Base-by-base conservation (phyloP, 2,329 filamentous ascomycete species). In the Diplodia corticola region DNA sequence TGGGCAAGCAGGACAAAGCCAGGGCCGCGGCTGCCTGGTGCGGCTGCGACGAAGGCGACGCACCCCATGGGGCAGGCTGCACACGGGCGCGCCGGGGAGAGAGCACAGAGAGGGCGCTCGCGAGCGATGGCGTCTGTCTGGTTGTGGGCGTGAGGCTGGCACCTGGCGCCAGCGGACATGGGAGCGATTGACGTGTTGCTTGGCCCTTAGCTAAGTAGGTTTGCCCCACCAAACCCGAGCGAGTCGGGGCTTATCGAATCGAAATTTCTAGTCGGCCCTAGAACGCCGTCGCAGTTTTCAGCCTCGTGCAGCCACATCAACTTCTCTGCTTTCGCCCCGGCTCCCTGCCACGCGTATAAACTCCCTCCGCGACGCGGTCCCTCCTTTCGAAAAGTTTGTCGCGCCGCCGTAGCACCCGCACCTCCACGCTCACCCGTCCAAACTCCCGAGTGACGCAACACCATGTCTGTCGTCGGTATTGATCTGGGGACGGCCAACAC, bases 401-500 rank as follows among this genome's bases (percentile, higher is more conserved):
- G 60, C 60, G 46, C 33, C 60, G 28, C 30, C 35, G 20, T 12
- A 40, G 30, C 30, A 22, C 15, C 64, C 63, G 46, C 28, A 60
- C 53, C 37, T 44, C 40, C 46, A 48, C 64, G 54, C 53, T 50
- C 22, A 37, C 51, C 50, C 63, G 51, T 40, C 13, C 13, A 22
- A 49, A 4, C 30, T 20, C 64, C 64, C 68, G 70, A 59, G 54
- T 64, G 65, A 61, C 57, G 57, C 64, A 57, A 68, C 76, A 84
- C 73, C 75, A 88, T 88, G 85, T 84, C 81, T 80, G 85, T 87
- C 76, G 85, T 88, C 75, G 93, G 93, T 82, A 88, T 96, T 81
- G 94, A 98, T 87, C 90, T 98, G 83, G 94, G 94, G 84, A 92
- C 92, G 73, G 89, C 96, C 80, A 97, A 96, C 87, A 97, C 94